phyloP scores from a whole-genome alignment of 192 early-diverging fungal species.

The Coemansia sp. region DNA sequence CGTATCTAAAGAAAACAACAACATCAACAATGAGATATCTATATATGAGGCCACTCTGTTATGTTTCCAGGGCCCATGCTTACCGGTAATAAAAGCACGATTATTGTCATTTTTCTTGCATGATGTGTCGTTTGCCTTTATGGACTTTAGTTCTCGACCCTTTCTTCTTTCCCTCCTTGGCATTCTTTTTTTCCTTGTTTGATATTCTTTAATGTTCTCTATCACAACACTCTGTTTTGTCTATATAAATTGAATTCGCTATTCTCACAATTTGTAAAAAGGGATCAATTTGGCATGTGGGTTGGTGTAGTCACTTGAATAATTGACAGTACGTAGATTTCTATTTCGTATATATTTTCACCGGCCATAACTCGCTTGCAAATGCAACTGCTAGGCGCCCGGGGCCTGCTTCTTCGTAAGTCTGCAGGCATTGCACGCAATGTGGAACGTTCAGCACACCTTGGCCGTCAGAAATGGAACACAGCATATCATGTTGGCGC shows the following conservation, averaged over 20 bases:
- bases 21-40: background rate
- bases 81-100: conserved; percentile 1
- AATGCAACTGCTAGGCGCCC: conserved; percentile 25
- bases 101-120: background rate
- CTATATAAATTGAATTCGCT: background rate
- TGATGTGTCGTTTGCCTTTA: background rate
- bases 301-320: background rate
- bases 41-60: background rate
- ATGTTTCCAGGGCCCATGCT: background rate
- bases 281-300: background rate
- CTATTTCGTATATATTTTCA: background rate
- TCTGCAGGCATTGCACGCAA: background rate
- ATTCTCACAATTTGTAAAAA: background rate
- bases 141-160: background rate
- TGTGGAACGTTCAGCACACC: background rate
- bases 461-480: background rate
- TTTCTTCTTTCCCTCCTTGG: background rate
- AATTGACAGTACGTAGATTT: background rate
- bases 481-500: background rate
- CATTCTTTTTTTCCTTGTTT: conserved; percentile 7
- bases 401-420: conserved; percentile 9
- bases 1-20: background rate
- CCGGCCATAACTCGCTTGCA: background rate
- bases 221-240: background rate
- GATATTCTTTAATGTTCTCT: background rate